These are phyloP conservation scores for Hippophae gyantsensis DNA, from an alignment of 306 rosid species.

Conservation along the genomic window DNA sequence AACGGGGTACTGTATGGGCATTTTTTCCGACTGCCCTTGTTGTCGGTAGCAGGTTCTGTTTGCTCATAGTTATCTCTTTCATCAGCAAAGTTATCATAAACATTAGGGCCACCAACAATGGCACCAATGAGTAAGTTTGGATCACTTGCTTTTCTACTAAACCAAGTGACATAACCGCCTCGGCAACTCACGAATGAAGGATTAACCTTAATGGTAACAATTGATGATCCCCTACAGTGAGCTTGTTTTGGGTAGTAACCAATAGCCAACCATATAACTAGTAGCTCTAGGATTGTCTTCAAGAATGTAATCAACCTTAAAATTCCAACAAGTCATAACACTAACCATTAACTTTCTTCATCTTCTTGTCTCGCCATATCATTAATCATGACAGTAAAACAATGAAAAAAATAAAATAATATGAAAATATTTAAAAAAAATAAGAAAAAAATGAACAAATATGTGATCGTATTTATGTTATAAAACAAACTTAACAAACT, in stretches of 20 bases:
- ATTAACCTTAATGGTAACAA: conserved; percentile 39
- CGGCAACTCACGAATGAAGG: conserved; percentile 64
- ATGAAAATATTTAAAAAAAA: no score
- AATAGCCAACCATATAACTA: conserved; percentile 92
- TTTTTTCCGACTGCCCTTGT: conserved; percentile 32
- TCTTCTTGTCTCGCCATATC: no score
- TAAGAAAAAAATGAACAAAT: no score
- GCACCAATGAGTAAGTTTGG: conserved; percentile 85
- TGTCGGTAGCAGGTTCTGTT: conserved; percentile 96
- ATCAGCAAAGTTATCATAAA: conserved; percentile 92
- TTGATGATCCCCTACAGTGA: conserved; percentile 91
- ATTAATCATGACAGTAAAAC: no score
- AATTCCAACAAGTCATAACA: conserved; percentile 3
- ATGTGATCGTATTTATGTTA: no score
- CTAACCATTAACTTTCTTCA: no score
- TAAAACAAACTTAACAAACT: no score
- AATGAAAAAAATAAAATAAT: no score
- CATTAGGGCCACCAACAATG: conserved; percentile 96
- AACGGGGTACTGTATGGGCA: no score
- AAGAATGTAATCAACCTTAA: conserved; percentile 82
- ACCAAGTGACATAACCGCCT: conserved; percentile 94
- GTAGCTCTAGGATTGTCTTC: conserved; percentile 96
- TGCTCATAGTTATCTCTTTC: conserved; percentile 89
- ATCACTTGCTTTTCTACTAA: conserved; percentile 55
- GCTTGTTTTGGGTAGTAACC: conserved; percentile 75